phyloP scores from a whole-genome alignment of 2,329 filamentous ascomycete genomes.

The Hypoxylon sp. region DNA sequence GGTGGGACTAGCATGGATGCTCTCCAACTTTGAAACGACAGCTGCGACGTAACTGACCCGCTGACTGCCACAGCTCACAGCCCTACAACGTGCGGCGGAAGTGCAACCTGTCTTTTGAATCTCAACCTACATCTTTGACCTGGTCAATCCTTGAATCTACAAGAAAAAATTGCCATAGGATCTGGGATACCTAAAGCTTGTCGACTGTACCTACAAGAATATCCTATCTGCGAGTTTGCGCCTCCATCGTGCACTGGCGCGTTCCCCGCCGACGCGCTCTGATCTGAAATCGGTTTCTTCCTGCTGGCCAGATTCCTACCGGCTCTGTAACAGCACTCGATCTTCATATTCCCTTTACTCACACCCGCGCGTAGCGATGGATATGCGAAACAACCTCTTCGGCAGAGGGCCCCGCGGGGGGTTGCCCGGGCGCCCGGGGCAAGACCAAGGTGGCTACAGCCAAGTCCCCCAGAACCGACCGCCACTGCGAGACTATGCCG shows the following conservation, averaged over 20 bases:
- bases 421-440: constrained; percentile 46
- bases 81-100: constrained; percentile 25
- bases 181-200: constrained; percentile 26
- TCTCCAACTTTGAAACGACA: constrained; percentile 38
- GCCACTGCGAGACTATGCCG: constrained; percentile 49
- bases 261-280: constrained; percentile 9
- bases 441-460: constrained; percentile 50
- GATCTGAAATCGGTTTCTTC: constrained; percentile 10
- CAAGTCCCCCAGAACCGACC: constrained; percentile 52
- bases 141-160: not conserved
- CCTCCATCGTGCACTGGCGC: not conserved
- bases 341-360: not conserved
- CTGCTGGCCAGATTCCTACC: constrained; percentile 1
- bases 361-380: constrained; percentile 51
- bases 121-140: not conserved
- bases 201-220: not conserved
- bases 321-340: not conserved
- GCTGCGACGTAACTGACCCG: constrained; percentile 40
- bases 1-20: constrained; percentile 6
- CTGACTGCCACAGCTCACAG: constrained; percentile 16
- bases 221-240: not conserved
- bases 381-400: constrained; percentile 60
- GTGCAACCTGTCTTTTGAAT: constrained; percentile 20
- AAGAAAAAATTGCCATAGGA: constrained; percentile 18
- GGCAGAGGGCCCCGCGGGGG: constrained; percentile 55